These are phyloP conservation scores for Phytophthora cactorum DNA, from an alignment of 352 stramenopile genomes.

Conservation along the genomic window DNA sequence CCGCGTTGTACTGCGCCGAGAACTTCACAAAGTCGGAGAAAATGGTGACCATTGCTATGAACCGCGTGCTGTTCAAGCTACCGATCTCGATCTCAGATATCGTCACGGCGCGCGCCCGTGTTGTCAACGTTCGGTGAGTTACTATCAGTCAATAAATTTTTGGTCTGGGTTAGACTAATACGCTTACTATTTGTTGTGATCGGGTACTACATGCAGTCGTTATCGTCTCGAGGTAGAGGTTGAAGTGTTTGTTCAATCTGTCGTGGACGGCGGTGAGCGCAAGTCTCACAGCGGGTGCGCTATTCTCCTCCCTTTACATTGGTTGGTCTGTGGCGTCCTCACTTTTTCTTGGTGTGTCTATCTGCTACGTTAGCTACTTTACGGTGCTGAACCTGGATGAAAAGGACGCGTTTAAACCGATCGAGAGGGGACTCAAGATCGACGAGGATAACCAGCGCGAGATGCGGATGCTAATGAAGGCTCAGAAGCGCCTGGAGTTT, in stretches of 20 bases:
- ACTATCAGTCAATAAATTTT: not conserved
- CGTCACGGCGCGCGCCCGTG: conserved; percentile 63
- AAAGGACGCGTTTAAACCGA: conserved; percentile 44
- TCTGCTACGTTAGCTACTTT: conserved; percentile 47
- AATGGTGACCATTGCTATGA: conserved; percentile 83
- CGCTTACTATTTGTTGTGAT: conserved; percentile 5
- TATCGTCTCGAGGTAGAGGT: conserved; percentile 72
- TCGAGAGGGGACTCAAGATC: conserved; percentile 51
- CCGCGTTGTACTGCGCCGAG: conserved; percentile 68
- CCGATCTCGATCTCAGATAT: conserved; percentile 64
- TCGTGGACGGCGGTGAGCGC: conserved; percentile 37
- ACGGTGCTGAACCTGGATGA: conserved; percentile 64
- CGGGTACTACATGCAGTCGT: conserved; percentile 26
- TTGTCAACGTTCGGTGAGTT: conserved; percentile 69
- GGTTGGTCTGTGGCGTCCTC: not conserved
- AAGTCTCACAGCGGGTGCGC: conserved; percentile 65
- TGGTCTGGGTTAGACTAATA: not conserved
- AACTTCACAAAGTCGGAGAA: conserved; percentile 79
- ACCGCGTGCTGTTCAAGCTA: conserved; percentile 76
- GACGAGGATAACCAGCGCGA: conserved; percentile 55
- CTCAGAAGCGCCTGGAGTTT: conserved; percentile 63
- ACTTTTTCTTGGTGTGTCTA: conserved; percentile 10
- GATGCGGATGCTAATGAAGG: conserved; percentile 63
- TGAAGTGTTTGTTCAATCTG: conserved; percentile 56
- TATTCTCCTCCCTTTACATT: not conserved